These are phyloP conservation scores for Elaeis oleifera DNA, from an alignment of 202 grass and related monocot species.

Conservation along the genomic window DNA sequence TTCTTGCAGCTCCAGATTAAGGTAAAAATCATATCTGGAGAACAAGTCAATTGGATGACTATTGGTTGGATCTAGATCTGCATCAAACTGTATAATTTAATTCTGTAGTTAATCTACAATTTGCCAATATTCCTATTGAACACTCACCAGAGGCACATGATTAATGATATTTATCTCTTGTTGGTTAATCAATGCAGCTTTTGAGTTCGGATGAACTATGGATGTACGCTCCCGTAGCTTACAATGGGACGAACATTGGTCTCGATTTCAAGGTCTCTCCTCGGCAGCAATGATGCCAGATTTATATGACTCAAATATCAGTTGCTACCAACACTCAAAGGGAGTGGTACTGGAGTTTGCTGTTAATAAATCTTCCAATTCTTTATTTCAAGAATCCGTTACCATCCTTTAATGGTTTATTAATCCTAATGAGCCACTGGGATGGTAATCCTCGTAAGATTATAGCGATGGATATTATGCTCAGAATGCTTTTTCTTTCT, in stretches of 20 bases:
- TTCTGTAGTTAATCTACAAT: background rate
- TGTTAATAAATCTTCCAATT: constrained; percentile 6
- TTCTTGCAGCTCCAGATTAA: constrained; percentile 87
- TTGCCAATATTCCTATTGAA: background rate
- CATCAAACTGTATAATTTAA: too few species aligned
- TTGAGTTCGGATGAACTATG: constrained; percentile 78
- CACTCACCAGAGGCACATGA: background rate
- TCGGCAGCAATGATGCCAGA: background rate
- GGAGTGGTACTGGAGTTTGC: background rate
- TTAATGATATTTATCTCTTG: constrained; percentile 2
- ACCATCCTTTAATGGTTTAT: constrained; percentile 24
- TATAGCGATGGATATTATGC: background rate
- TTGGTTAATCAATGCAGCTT: constrained; percentile 38
- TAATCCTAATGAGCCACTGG: constrained; percentile 24
- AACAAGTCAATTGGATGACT: too few species aligned
- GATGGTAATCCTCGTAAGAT: background rate
- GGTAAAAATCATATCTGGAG: constrained; percentile 14
- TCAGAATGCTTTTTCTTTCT: background rate
- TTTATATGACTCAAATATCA: background rate
- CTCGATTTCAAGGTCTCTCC: constrained; percentile 53
- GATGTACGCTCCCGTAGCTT: constrained; percentile 82
- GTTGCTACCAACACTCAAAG: too few species aligned
- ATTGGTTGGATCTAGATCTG: too few species aligned
- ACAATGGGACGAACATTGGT: constrained; percentile 79
- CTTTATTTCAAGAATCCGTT: background rate